Evolutionary conservation across 805 yeast genomes (phyloP).

Genomic region (Kodamaea hsintzibuensis): DNA sequence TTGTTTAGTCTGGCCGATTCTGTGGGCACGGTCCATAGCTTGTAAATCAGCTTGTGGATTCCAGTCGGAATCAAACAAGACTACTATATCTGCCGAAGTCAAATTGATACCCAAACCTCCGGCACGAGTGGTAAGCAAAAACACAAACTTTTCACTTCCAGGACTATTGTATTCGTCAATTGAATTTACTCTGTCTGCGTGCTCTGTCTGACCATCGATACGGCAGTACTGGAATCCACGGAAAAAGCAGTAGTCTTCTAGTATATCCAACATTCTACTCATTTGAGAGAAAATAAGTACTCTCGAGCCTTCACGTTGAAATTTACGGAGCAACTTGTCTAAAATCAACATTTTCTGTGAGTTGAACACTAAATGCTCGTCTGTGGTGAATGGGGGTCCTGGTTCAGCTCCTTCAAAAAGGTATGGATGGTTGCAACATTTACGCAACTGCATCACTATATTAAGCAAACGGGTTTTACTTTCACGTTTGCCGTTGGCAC

Average conservation of each 20-base stretch:
- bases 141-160: constrained; percentile 69
- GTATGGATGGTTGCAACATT: constrained; percentile 85
- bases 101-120: constrained; percentile 88
- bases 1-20: constrained; percentile 85
- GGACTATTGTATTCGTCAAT: constrained; percentile 83
- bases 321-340: constrained; percentile 63
- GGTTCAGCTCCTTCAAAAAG: constrained; percentile 87
- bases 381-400: constrained; percentile 85
- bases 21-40: constrained; percentile 88
- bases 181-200: constrained; percentile 69
- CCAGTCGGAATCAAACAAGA: constrained; percentile 82
- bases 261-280: constrained; percentile 78
- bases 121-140: constrained; percentile 78
- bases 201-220: constrained; percentile 83
- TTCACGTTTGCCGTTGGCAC: constrained; percentile 74
- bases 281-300: constrained; percentile 80
- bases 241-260: constrained; percentile 77
- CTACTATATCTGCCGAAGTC: constrained; percentile 78
- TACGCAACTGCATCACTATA: constrained; percentile 82
- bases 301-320: constrained; percentile 69
- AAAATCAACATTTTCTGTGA: constrained; percentile 71
- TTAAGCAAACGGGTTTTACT: constrained; percentile 73
- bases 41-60: constrained; percentile 88
- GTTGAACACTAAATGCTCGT: constrained; percentile 76
- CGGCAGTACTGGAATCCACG: constrained; percentile 72